These are phyloP conservation scores for Vitellaria paradoxa DNA, from an alignment of 179 eudicot genomes.

Conservation along the genomic window DNA sequence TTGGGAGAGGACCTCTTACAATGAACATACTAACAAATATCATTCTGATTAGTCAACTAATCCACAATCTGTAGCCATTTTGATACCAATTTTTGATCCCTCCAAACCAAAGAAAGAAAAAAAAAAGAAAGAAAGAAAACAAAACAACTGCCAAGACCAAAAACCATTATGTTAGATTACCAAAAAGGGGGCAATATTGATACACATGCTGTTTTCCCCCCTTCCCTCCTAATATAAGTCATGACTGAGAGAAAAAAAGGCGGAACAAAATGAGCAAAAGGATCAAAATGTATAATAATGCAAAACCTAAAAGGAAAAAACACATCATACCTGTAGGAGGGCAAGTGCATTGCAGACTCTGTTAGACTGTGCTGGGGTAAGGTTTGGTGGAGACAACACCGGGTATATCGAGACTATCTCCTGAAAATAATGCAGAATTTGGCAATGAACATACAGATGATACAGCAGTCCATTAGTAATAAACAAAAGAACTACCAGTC, in stretches of 20 bases:
- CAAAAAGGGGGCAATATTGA: neutral
- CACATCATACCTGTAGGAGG: conserved; percentile 65
- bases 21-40: too few relatives aligned
- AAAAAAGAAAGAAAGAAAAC: too few relatives aligned
- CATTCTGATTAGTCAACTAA: too few relatives aligned
- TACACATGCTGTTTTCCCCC: neutral
- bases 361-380: conserved; percentile 82
- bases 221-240: too few relatives aligned
- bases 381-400: conserved; percentile 84
- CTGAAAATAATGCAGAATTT: conserved; percentile 34
- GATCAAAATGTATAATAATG: neutral
- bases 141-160: neutral
- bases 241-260: too few relatives aligned
- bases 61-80: too few relatives aligned
- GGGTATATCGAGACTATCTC: conserved; percentile 93
- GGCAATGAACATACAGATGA: neutral
- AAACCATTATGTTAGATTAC: neutral
- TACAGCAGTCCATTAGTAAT: neutral
- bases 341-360: conserved; percentile 99
- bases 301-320: neutral
- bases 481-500: conserved; percentile 2
- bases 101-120: too few relatives aligned
- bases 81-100: too few relatives aligned
- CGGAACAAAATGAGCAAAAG: neutral
- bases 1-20: too few relatives aligned